Conservation (phyloP, 805 yeast species). For the Saturnispora kantuleensis region DNA sequence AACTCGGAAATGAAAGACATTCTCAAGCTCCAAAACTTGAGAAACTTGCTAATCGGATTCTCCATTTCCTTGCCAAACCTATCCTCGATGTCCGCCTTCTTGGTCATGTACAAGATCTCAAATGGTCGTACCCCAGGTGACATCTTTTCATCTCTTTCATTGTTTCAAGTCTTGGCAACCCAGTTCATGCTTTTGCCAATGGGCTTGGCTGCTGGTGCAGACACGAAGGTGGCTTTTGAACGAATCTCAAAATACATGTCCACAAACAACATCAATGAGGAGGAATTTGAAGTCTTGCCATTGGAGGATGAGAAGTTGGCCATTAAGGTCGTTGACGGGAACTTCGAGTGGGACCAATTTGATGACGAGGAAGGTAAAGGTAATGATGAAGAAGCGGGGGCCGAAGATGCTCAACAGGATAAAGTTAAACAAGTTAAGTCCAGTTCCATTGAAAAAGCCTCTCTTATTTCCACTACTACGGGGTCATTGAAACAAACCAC, state of each 20-base stretch:
- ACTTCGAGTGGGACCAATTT: constrained; percentile 58
- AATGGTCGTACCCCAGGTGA: constrained; percentile 41
- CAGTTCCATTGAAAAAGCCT: too few relatives aligned
- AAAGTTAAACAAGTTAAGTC: background rate
- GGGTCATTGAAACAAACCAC: background rate
- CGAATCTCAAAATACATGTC: constrained; percentile 48
- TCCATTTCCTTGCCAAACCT: constrained; percentile 53
- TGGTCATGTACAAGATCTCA: constrained; percentile 30
- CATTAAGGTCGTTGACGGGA: constrained; percentile 41
- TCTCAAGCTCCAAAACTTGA: constrained; percentile 50
- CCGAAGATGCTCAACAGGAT: background rate
- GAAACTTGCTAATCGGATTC: constrained; percentile 48
- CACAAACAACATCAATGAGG: constrained; percentile 29
- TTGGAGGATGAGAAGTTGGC: constrained; percentile 29
- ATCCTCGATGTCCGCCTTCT: constrained; percentile 54
- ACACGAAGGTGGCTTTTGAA: constrained; percentile 49
- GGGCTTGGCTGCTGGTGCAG: constrained; percentile 56
- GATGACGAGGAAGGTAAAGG: constrained; percentile 26
- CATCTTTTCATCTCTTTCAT: constrained; percentile 59
- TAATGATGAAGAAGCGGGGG: constrained; percentile 1
- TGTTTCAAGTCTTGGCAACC: constrained; percentile 51
- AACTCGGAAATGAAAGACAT: constrained; percentile 50
- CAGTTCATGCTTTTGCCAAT: constrained; percentile 62
- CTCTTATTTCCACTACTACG: too few relatives aligned
- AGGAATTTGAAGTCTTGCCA: constrained; percentile 18